Evolutionary conservation across 108 stramenopile genomes (phyloP).

Genomic region (Pseudonitzschia multistriata): DNA sequence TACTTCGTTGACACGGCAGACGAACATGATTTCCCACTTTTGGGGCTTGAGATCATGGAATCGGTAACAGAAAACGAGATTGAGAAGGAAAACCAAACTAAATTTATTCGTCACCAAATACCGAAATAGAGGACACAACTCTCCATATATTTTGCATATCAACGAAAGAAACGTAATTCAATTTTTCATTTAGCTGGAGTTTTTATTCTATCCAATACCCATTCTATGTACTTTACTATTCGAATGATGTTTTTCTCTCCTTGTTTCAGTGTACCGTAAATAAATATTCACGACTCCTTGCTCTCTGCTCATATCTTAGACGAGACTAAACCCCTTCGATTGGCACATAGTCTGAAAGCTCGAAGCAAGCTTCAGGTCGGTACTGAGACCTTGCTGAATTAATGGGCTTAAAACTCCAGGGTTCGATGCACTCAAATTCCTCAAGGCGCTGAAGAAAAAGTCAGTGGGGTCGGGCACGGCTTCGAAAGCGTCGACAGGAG

Average conservation of each 20-base stretch:
- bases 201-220: background rate
- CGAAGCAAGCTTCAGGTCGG: constrained; percentile 61
- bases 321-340: constrained; percentile 26
- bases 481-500: constrained; percentile 67
- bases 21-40: background rate
- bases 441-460: constrained; percentile 49
- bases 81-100: background rate
- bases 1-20: background rate
- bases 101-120: background rate
- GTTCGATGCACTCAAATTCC: constrained; percentile 39
- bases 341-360: constrained; percentile 62
- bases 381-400: constrained; percentile 53
- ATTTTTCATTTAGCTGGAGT: background rate
- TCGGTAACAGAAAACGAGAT: background rate
- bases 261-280: background rate
- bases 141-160: background rate
- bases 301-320: constrained; percentile 4
- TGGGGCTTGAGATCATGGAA: background rate
- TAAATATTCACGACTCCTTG: too few relatives aligned
- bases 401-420: constrained; percentile 62
- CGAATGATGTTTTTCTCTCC: background rate
- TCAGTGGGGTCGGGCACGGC: constrained; percentile 58
- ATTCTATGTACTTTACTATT: background rate
- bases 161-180: background rate
- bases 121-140: background rate